Evolutionary conservation across 176 grass and related monocot species (phyloP).

Genomic region (Rhynchospora breviuscula): DNA sequence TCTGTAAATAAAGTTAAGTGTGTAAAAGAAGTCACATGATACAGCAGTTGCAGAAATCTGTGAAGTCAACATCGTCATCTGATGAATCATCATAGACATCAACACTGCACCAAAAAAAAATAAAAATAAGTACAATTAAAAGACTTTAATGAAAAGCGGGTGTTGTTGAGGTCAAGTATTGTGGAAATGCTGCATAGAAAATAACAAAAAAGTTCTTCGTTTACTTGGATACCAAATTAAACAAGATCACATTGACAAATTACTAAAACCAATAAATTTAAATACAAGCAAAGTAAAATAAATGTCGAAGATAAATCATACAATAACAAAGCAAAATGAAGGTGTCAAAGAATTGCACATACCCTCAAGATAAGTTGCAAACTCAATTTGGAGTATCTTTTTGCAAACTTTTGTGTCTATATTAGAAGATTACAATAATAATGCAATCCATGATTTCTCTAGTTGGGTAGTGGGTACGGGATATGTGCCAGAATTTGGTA

Average conservation of each 20-base stretch:
- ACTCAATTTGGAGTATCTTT: background rate
- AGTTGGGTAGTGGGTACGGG: background rate
- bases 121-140: background rate
- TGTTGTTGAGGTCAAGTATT: too few relatives aligned
- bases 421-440: background rate
- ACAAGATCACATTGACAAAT: background rate
- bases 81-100: conserved; percentile 11
- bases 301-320: background rate
- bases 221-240: background rate
- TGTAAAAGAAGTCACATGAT: conserved; percentile 11
- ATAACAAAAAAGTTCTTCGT: background rate
- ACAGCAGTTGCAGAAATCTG: conserved; percentile 20
- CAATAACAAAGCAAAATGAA: background rate
- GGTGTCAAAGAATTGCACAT: background rate
- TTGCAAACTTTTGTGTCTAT: background rate
- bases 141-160: background rate
- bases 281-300: background rate
- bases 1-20: background rate
- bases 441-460: background rate
- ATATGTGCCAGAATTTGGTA: background rate
- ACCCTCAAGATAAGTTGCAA: background rate
- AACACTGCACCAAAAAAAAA: background rate
- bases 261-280: background rate
- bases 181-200: background rate
- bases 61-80: conserved; percentile 2